Evolutionary conservation across 345 rosid genomes (phyloP), one percentile per base, ranked within the genome.

Genomic region (Anastatica hierochuntica): DNA sequence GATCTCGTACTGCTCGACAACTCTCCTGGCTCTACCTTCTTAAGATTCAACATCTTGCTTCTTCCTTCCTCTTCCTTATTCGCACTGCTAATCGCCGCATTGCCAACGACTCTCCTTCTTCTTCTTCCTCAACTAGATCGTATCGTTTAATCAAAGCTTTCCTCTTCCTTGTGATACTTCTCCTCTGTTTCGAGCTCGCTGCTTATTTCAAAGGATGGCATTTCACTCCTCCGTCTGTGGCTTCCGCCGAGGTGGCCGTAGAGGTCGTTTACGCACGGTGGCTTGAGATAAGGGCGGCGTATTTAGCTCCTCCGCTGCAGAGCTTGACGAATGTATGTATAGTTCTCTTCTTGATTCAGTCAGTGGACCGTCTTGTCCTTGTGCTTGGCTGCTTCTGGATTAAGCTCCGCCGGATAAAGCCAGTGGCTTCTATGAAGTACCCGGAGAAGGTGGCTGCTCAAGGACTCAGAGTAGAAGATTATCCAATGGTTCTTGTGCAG

Each of bases 181-280:
- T 92, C 39, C 52, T 88, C 10, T 77, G 68, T 42, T 79, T 92
- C 18, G 96, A 92, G 68, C 36, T 81, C 8, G 77, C 76, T 12
- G 98, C 96, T 8, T 90, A 79, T 64, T 80, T 71, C 23, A 87
- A 75, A 44, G 96, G 95, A n/a, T 90, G 96, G 88, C 96, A 90
- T 73, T 90, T 90, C 51, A 80, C 88, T 4, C 88, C 96, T 2
- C 90, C 96, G 10, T 72, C 88, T 9, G 76, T 66, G 11, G 82
- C 60, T 33, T 76, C 83, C 7, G 83, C 90, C 7, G 86, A 77
- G 71, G 70, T 63, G 1, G 60, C 72, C 8, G 80, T 76, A 8
- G 95, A 75, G 66, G 45, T 72, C 6, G 72, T 62, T 3, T 90
- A 90, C 50, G 88, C 89, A 1, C 43, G 56, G 38, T 90, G 96